Percentiles rank a stretch among this genome's conserved stretches.
phyloP scores from a whole-genome alignment of 352 stramenopile species.

The Globisporangium nodosum region DNA sequence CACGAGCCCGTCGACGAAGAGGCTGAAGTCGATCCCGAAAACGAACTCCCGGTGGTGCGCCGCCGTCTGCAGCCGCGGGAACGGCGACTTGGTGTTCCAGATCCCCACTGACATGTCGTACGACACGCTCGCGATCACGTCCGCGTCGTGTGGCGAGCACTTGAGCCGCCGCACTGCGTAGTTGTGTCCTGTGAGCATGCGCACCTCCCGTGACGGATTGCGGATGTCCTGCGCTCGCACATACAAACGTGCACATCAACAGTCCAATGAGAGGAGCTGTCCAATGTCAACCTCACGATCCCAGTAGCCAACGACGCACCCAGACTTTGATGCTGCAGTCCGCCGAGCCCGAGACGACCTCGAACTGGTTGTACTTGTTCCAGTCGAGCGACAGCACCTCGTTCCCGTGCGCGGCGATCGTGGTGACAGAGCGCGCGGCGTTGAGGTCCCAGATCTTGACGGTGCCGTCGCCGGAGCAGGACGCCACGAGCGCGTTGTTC shows the following conservation, averaged over 20 bases:
- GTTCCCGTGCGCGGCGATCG: constrained; percentile 68
- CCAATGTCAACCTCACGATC: too few species aligned
- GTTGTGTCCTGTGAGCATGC: constrained; percentile 66
- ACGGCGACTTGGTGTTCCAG: constrained; percentile 84
- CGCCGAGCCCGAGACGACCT: constrained; percentile 82
- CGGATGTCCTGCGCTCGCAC: constrained; percentile 58
- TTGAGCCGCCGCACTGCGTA: constrained; percentile 84
- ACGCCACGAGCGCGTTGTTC: constrained; percentile 57
- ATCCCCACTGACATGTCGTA: constrained; percentile 90
- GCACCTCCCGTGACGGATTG: constrained; percentile 59
- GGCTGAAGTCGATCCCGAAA: constrained; percentile 79
- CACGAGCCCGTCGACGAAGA: constrained; percentile 74
- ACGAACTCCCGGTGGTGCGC: constrained; percentile 87
- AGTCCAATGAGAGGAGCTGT: too few species aligned
- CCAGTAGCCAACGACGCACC: constrained; percentile 22
- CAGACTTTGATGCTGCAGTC: constrained; percentile 85
- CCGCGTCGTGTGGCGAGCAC: constrained; percentile 75
- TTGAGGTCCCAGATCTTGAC: constrained; percentile 84
- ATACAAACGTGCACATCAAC: neutral
- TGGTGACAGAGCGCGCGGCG: constrained; percentile 36
- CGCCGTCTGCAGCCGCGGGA: constrained; percentile 66
- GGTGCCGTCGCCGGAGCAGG: constrained; percentile 67
- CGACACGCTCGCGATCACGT: constrained; percentile 79
- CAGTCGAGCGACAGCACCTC: constrained; percentile 88
- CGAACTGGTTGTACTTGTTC: constrained; percentile 91